phyloP scores from a whole-genome alignment of 1,139 yeast species.

The Magnusiomyces suaveolens region DNA sequence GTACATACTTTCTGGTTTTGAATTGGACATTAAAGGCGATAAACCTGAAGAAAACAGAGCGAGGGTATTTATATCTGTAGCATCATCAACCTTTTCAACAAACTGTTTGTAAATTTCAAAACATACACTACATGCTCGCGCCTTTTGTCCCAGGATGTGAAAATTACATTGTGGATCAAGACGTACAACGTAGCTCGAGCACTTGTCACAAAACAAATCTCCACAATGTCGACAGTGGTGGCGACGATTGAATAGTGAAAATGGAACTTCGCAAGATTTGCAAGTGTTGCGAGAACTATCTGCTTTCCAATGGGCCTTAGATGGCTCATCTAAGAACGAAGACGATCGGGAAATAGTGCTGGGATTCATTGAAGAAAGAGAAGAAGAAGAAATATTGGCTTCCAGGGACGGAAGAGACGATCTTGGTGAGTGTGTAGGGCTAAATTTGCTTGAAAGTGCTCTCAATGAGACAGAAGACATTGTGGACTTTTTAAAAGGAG shows the following conservation, averaged over 20 bases:
- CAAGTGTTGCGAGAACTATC: constrained; percentile 59
- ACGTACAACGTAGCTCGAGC: constrained; percentile 38
- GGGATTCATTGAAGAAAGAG: constrained; percentile 2
- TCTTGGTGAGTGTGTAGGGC: not conserved
- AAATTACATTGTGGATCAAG: constrained; percentile 67
- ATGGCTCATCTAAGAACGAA: constrained; percentile 35
- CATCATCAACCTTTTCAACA: constrained; percentile 5
- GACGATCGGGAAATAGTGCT: constrained; percentile 15
- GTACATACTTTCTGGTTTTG: not conserved
- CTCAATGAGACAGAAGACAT: not conserved
- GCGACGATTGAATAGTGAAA: constrained; percentile 57
- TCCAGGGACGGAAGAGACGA: not conserved
- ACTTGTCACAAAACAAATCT: constrained; percentile 73
- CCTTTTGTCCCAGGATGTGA: constrained; percentile 62
- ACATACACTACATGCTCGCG: constrained; percentile 74
- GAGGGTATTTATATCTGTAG: not conserved
- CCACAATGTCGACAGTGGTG: constrained; percentile 96
- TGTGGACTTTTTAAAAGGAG: not conserved
- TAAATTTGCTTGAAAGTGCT: not conserved
- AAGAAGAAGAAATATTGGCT: not conserved
- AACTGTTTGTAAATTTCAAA: constrained; percentile 49
- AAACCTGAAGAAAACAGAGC: not conserved
- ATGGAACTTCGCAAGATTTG: constrained; percentile 44
- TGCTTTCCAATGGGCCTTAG: constrained; percentile 73
- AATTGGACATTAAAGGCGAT: not conserved